A percentile compares a stretch with the other conserved stretches of the same genome.
These are phyloP conservation scores for Thelonectria olida DNA, from an alignment of 2,329 filamentous ascomycete genomes.

Conservation along the genomic window DNA sequence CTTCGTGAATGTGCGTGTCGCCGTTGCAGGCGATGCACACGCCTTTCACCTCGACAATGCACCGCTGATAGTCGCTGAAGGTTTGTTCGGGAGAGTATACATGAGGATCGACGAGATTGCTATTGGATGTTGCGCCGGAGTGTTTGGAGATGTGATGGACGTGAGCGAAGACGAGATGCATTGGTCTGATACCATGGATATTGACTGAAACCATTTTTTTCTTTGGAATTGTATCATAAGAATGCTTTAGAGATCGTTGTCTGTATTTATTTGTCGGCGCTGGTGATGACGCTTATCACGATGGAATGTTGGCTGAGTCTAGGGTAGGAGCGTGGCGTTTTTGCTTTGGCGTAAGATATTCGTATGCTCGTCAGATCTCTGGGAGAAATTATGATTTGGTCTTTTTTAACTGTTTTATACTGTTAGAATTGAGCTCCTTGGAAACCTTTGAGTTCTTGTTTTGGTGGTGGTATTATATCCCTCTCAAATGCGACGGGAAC, in stretches of 20 bases:
- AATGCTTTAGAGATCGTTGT: background rate
- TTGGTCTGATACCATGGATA: conserved; percentile 9
- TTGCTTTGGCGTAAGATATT: no score
- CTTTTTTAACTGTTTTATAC: no score
- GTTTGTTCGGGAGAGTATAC: background rate
- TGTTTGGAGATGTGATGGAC: conserved; percentile 6
- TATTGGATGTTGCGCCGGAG: background rate
- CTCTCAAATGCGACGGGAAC: no score
- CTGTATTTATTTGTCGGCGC: background rate
- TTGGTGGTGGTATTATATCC: no score
- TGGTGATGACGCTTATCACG: no score
- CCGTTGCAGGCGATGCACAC: background rate
- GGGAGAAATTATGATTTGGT: no score
- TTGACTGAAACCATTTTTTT: background rate
- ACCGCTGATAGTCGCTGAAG: background rate
- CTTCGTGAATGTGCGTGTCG: background rate
- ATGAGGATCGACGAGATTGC: background rate
- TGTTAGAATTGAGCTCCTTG: no score
- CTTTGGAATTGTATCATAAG: background rate
- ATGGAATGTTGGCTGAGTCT: no score
- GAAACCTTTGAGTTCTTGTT: no score
- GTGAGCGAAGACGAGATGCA: conserved; percentile 14
- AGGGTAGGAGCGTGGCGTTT: no score
- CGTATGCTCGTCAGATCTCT: no score
- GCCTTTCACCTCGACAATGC: background rate